These are phyloP conservation scores for Trichoderma oligosporum DNA, from an alignment of 2,329 filamentous ascomycete genomes.

Conservation along the genomic window DNA sequence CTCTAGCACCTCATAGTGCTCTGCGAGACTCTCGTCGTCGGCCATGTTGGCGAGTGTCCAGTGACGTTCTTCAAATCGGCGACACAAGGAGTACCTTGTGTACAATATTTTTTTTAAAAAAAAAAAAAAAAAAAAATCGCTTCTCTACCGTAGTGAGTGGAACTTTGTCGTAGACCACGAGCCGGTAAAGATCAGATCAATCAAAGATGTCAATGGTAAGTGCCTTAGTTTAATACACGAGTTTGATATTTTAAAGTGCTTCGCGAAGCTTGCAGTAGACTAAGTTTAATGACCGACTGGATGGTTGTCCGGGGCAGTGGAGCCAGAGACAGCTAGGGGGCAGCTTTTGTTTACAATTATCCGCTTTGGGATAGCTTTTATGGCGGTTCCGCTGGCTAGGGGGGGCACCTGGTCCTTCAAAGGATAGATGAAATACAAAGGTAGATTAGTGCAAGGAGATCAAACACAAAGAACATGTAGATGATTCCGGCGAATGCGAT, in stretches of 20 bases:
- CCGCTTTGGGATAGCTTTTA: conserved; percentile 36
- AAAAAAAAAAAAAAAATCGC: too few species aligned
- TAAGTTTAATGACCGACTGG: conserved; percentile 21
- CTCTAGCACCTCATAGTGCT: conserved; percentile 90
- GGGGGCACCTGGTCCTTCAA: not conserved
- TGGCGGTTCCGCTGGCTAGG: not conserved
- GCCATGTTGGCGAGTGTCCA: conserved; percentile 43
- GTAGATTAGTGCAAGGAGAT: not conserved
- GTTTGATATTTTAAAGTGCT: not conserved
- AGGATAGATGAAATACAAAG: not conserved
- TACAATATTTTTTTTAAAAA: too few species aligned
- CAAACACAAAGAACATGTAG: not conserved
- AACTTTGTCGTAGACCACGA: conserved; percentile 1
- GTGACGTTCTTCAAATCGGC: conserved; percentile 1
- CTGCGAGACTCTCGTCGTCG: conserved; percentile 63
- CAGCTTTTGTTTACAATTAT: conserved; percentile 41
- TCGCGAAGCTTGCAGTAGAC: not conserved
- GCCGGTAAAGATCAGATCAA: conserved; percentile 5
- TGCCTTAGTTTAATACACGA: conserved; percentile 2
- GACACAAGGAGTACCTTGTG: too few species aligned
- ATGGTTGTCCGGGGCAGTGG: conserved; percentile 31
- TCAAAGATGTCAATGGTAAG: not conserved
- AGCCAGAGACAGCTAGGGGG: conserved; percentile 32
- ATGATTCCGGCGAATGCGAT: not conserved
- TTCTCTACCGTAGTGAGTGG: conserved; percentile 9